Evolutionary conservation across 2,329 filamentous ascomycete species (phyloP).

Genomic region (Colletotrichum lentis): DNA sequence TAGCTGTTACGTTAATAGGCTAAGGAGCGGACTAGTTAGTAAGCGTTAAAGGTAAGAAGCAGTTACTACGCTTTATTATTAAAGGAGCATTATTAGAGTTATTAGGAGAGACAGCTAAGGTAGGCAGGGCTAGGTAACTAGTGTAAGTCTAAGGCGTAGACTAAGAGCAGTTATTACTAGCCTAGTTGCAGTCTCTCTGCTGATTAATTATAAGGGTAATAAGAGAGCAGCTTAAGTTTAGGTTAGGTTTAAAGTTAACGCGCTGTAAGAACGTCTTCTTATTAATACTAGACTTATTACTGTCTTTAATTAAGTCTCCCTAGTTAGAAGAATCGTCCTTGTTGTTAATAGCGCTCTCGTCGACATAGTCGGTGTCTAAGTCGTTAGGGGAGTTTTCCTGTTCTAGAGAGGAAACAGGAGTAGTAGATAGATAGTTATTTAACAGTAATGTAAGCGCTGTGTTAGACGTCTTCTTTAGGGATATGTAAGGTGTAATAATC

Average conservation of each 20-base stretch:
- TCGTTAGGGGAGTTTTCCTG: too few relatives aligned
- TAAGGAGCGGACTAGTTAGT: not conserved
- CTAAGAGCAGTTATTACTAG: not conserved
- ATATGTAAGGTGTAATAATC: too few relatives aligned
- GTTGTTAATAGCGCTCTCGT: not conserved
- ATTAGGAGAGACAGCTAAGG: not conserved
- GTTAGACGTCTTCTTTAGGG: too few relatives aligned
- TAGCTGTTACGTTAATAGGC: not conserved
- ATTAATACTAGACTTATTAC: not conserved
- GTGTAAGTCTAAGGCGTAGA: not conserved
- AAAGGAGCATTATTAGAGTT: not conserved
- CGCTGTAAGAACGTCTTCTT: not conserved
- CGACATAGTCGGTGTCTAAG: not conserved
- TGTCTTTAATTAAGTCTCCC: not conserved
- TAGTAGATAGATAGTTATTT: too few relatives aligned
- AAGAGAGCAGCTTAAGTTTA: not conserved
- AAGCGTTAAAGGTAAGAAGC: not conserved
- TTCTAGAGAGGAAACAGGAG: too few relatives aligned
- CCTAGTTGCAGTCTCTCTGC: not conserved
- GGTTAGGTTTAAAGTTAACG: not conserved
- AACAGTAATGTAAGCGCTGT: too few relatives aligned
- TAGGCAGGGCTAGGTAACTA: not conserved
- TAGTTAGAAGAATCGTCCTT: not conserved
- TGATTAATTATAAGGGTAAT: not conserved
- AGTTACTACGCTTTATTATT: not conserved